Evolutionary conservation across 352 stramenopile species (phyloP).

Genomic region (Pythium scleroteichum): DNA sequence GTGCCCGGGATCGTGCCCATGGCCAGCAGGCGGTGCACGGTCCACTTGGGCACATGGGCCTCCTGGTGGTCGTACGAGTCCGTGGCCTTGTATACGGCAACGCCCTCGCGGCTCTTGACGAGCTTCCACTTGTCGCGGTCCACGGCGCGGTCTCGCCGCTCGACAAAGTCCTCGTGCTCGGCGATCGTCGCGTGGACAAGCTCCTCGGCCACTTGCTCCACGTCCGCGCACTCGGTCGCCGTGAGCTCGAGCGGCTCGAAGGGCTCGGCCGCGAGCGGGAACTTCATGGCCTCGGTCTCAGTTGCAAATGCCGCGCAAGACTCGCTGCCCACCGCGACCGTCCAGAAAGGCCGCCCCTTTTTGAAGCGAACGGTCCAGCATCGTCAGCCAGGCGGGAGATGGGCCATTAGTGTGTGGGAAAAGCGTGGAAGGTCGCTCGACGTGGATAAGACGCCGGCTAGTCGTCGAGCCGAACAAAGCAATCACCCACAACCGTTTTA

Average conservation of each 20-base stretch:
- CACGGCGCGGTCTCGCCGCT: neutral
- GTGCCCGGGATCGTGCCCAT: slow-evolving; percentile 53
- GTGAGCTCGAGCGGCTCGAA: slow-evolving; percentile 14
- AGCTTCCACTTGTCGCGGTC: slow-evolving; percentile 11
- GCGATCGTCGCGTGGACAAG: slow-evolving; percentile 5
- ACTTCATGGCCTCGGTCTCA: slow-evolving; percentile 8
- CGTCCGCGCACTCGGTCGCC: neutral
- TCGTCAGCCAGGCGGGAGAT: too few species aligned
- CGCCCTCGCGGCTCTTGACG: slow-evolving; percentile 12
- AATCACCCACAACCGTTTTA: too few species aligned
- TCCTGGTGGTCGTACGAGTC: too few species aligned
- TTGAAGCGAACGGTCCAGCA: too few species aligned
- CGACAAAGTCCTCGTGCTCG: slow-evolving; percentile 7
- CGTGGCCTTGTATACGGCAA: slow-evolving; percentile 7
- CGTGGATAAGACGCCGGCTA: too few species aligned
- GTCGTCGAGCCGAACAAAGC: too few species aligned
- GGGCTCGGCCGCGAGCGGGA: slow-evolving; percentile 2
- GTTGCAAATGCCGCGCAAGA: too few species aligned
- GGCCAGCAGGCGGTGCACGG: slow-evolving; percentile 31
- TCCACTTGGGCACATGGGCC: too few species aligned
- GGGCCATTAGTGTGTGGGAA: too few species aligned
- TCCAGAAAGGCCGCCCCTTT: too few species aligned
- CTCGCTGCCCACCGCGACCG: too few species aligned
- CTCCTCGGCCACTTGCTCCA: slow-evolving; percentile 3
- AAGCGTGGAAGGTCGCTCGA: too few species aligned